A percentile compares a stretch with the other conserved stretches of the same genome.
These are phyloP conservation scores for Hura crepitans DNA, from an alignment of 441 rosid species.

Conservation along the genomic window DNA sequence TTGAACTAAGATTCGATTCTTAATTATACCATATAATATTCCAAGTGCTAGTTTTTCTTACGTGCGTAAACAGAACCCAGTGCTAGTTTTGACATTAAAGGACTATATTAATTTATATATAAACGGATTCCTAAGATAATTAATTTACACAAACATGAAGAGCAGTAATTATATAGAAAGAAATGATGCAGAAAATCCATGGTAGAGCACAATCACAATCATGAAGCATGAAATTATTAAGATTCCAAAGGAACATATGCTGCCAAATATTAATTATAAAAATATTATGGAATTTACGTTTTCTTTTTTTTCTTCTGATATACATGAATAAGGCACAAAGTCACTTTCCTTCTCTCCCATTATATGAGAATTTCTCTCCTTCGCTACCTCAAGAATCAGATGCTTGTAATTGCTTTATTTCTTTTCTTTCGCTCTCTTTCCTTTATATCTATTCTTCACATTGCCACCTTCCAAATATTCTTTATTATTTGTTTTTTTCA, in stretches of 20 bases:
- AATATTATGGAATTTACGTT: conserved; percentile 11
- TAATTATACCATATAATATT: no score
- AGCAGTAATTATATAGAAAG: neutral
- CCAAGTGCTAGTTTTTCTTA: neutral
- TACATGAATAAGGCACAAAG: conserved; percentile 35
- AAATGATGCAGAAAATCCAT: neutral
- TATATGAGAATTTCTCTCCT: conserved; percentile 14
- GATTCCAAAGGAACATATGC: conserved; percentile 41
- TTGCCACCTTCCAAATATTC: neutral
- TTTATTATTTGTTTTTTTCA: conserved; percentile 1
- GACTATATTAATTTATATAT: no score
- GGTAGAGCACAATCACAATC: conserved; percentile 8
- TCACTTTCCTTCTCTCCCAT: conserved; percentile 21
- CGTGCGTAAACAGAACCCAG: no score
- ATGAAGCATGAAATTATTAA: conserved; percentile 7
- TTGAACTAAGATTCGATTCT: no score
- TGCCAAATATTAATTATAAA: conserved; percentile 13
- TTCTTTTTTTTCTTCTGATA: neutral
- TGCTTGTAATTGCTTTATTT: conserved; percentile 25
- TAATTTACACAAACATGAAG: neutral
- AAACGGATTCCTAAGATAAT: no score
- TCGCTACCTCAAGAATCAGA: conserved; percentile 44
- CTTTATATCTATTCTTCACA: neutral
- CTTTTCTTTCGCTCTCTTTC: neutral
- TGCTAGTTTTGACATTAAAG: neutral